Evolutionary conservation across 148 eudicot species (phyloP).

Genomic region (Camellia lanceoleosa): DNA sequence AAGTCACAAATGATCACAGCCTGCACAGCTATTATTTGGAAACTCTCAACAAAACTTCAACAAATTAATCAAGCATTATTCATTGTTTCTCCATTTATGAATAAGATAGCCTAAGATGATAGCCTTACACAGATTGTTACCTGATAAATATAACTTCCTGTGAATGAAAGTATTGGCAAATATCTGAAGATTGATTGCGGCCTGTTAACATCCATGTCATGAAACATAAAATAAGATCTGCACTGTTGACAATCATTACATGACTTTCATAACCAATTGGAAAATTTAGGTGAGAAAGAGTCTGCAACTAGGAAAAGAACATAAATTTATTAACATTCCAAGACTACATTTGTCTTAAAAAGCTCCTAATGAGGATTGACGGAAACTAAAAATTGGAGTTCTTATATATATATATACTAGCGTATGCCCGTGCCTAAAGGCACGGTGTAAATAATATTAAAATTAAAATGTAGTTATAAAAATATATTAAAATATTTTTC

Average conservation of each 20-base stretch:
- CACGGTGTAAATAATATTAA: too few species aligned
- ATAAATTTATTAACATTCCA: background rate
- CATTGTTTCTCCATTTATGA: background rate
- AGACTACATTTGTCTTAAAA: background rate
- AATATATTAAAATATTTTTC: too few species aligned
- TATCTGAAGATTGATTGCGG: slow-evolving; percentile 70
- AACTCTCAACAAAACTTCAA: background rate
- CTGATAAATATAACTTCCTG: slow-evolving; percentile 96
- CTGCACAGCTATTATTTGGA: background rate
- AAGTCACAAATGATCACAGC: background rate
- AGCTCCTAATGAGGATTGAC: background rate
- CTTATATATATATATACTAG: background rate
- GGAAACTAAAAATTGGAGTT: background rate
- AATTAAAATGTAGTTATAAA: too few species aligned
- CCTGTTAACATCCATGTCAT: slow-evolving; percentile 63
- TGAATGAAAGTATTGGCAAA: slow-evolving; percentile 80
- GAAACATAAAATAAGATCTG: slow-evolving; percentile 97
- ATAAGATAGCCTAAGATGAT: background rate
- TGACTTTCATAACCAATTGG: slow-evolving; percentile 11
- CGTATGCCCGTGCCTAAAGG: too few species aligned
- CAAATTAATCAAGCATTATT: slow-evolving; percentile 4
- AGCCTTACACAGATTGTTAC: slow-evolving; percentile 28
- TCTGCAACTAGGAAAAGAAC: background rate
- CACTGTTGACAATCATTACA: slow-evolving; percentile 47
- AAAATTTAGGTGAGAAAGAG: background rate